phyloP scores from a whole-genome alignment of 768 basidiomycete species.

The Suillus decipiens region DNA sequence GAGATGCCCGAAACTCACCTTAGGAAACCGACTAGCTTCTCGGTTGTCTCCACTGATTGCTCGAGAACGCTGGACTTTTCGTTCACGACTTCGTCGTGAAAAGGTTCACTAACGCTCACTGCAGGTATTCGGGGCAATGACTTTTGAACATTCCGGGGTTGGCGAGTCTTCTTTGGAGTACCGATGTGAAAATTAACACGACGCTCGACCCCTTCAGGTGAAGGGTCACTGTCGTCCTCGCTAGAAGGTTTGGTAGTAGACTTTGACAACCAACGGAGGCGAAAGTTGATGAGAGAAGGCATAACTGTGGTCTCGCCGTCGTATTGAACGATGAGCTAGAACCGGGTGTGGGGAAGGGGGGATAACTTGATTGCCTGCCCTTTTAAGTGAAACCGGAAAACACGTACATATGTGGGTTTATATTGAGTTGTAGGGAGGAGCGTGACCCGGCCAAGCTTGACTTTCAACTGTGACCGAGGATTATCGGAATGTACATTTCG shows the following conservation, averaged over 20 bases:
- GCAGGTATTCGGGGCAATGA: not conserved
- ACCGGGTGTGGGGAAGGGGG: not conserved
- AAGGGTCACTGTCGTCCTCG: conserved; percentile 30
- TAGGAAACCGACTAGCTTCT: conserved; percentile 5
- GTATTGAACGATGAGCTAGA: not conserved
- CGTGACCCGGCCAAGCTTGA: not conserved
- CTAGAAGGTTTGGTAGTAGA: not conserved
- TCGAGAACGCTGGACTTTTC: not conserved
- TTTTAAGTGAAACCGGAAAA: conserved; percentile 3
- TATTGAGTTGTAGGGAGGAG: not conserved
- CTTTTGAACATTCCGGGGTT: conserved; percentile 9
- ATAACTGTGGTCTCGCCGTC: conserved; percentile 1
- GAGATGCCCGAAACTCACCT: conserved; percentile 17
- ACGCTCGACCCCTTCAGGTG: conserved; percentile 16
- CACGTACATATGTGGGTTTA: not conserved
- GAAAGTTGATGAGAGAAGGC: conserved; percentile 14
- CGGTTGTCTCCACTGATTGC: conserved; percentile 8
- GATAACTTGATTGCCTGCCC: not conserved
- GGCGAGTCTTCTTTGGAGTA: conserved; percentile 7
- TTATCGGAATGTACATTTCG: not conserved
- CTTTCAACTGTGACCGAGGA: not conserved
- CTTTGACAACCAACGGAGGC: conserved; percentile 21
- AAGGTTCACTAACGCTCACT: not conserved
- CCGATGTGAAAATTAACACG: conserved; percentile 14
- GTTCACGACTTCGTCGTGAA: conserved; percentile 5